Conservation (phyloP, 2,329 filamentous ascomycete genomes). For the Colletotrichum nymphaeae region DNA sequence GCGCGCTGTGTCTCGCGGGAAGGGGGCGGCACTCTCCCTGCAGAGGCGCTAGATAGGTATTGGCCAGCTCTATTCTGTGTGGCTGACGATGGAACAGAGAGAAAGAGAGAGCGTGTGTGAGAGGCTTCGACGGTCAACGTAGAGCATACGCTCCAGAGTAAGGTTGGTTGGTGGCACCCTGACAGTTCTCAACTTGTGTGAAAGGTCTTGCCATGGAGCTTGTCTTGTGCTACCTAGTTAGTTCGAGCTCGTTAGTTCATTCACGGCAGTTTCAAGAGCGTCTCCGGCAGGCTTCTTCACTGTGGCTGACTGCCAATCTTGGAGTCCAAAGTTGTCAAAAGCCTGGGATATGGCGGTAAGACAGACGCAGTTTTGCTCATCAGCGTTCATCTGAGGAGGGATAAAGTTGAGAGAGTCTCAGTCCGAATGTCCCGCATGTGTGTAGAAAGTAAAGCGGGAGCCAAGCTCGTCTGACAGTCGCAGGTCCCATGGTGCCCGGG, state of each 20-base stretch:
- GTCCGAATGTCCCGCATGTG: conserved; percentile 25
- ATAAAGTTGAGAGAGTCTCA: conserved; percentile 17
- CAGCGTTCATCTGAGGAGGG: conserved; percentile 30
- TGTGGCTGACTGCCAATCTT: conserved; percentile 5
- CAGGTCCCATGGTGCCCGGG: not conserved
- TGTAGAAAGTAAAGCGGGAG: conserved; percentile 10
- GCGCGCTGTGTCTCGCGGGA: not conserved
- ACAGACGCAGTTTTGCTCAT: conserved; percentile 5
- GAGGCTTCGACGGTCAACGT: not conserved
- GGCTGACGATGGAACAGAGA: not conserved
- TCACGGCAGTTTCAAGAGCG: conserved; percentile 25
- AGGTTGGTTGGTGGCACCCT: not conserved
- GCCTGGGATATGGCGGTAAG: conserved; percentile 8
- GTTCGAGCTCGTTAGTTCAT: not conserved
- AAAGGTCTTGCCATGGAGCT: too few relatives aligned
- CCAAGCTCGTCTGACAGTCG: conserved; percentile 25
- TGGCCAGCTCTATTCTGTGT: not conserved
- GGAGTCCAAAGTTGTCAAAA: not conserved
- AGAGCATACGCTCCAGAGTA: not conserved
- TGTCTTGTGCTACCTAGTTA: too few relatives aligned
- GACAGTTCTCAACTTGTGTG: not conserved
- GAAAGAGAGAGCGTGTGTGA: too few relatives aligned
- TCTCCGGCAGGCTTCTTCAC: conserved; percentile 28
- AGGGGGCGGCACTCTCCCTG: not conserved
- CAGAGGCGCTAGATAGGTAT: not conserved